phyloP scores from a whole-genome alignment of 495 filamentous ascomycete species.

The Penicillium daleae region DNA sequence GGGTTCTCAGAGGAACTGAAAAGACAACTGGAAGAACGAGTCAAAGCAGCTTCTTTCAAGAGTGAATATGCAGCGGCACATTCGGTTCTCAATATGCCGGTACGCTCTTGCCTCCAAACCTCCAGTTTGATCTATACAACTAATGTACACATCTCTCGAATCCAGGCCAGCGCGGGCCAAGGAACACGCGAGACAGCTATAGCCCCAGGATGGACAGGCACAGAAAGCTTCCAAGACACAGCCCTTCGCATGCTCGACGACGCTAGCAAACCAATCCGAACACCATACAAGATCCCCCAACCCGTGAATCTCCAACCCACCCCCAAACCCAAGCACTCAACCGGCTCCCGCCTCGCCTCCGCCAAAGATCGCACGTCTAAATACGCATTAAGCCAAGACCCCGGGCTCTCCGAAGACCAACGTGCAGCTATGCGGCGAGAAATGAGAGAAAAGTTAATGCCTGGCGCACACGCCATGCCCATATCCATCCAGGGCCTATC shows the following conservation, averaged over 20 bases:
- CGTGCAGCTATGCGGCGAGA: constrained; percentile 67
- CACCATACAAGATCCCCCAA: constrained; percentile 54
- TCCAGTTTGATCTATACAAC: not conserved
- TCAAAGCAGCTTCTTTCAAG: constrained; percentile 71
- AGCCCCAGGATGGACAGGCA: constrained; percentile 77
- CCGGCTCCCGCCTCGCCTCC: constrained; percentile 67
- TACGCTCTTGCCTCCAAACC: constrained; percentile 30
- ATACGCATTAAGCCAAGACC: constrained; percentile 67
- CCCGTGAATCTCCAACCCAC: constrained; percentile 66
- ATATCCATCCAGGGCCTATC: constrained; percentile 77
- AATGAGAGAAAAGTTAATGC: constrained; percentile 78
- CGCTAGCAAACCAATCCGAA: constrained; percentile 71
- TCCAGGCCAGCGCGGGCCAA: constrained; percentile 63
- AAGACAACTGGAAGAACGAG: constrained; percentile 68
- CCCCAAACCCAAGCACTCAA: constrained; percentile 45
- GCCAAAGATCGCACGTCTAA: constrained; percentile 77
- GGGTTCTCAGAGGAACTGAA: constrained; percentile 90
- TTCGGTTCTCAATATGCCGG: constrained; percentile 65
- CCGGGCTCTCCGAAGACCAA: constrained; percentile 67
- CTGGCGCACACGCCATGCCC: constrained; percentile 74
- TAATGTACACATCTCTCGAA: constrained; percentile 10
- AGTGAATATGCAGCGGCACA: constrained; percentile 72
- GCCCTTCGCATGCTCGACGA: constrained; percentile 89
- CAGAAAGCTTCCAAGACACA: constrained; percentile 72
- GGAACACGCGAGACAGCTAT: constrained; percentile 74